phyloP scores from a whole-genome alignment of 2,329 filamentous ascomycete species.

The Macrophomina pseudophaseolina region DNA sequence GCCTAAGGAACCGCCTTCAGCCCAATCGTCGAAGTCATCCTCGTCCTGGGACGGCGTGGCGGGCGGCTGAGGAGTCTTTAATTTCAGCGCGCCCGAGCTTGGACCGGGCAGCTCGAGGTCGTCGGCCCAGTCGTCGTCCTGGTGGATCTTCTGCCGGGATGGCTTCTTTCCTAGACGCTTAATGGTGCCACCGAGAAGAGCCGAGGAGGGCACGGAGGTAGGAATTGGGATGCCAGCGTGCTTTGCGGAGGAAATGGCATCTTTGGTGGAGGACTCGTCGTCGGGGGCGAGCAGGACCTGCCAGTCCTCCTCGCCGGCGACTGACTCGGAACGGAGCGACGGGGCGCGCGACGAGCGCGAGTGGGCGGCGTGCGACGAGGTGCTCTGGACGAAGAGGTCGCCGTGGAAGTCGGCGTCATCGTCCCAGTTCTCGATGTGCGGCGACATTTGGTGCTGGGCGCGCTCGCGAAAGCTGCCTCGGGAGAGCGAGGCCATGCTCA shows the following conservation, averaged over 20 bases:
- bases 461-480: slow-evolving; percentile 45
- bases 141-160: slow-evolving; percentile 49
- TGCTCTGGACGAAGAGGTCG: slow-evolving; percentile 75
- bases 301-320: slow-evolving; percentile 80
- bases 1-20: slow-evolving; percentile 91
- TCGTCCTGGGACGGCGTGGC: slow-evolving; percentile 40
- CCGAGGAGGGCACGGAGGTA: slow-evolving; percentile 82
- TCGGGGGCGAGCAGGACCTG: slow-evolving; percentile 84
- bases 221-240: slow-evolving; percentile 92
- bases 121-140: slow-evolving; percentile 58
- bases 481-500: slow-evolving; percentile 38
- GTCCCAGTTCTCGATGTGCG: slow-evolving; percentile 72
- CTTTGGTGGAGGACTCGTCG: slow-evolving; percentile 80
- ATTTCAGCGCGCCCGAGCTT: slow-evolving; percentile 45
- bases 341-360: slow-evolving; percentile 80
- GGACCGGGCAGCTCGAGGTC: slow-evolving; percentile 53
- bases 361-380: slow-evolving; percentile 56
- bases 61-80: slow-evolving; percentile 51
- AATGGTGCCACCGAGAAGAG: slow-evolving; percentile 89
- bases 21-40: slow-evolving; percentile 78
- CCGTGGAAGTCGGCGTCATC: slow-evolving; percentile 59
- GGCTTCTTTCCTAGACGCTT: slow-evolving; percentile 75
- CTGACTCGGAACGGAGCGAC: slow-evolving; percentile 79
- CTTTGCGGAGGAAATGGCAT: slow-evolving; percentile 86
- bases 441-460: slow-evolving; percentile 49